A percentile compares a stretch with the other conserved stretches of the same genome.
Evolutionary conservation across 257 asterid genomes (phyloP).

Genomic region (Ocimum tenuiflorum): DNA sequence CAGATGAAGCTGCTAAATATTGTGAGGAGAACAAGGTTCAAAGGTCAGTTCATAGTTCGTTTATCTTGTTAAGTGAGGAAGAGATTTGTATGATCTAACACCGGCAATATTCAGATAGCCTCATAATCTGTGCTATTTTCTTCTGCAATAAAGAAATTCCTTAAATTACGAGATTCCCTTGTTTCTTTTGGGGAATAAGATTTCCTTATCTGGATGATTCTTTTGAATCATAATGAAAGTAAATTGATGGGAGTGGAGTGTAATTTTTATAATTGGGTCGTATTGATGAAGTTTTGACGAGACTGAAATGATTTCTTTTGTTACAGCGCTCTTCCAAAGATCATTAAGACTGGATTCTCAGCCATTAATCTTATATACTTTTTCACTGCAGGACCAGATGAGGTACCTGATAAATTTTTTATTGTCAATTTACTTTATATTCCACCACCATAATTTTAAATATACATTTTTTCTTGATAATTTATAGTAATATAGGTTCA

Average conservation of each 20-base stretch:
- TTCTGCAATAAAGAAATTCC: neutral
- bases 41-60: slow-evolving; percentile 48
- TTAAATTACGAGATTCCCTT: neutral
- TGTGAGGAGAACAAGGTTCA: slow-evolving; percentile 91
- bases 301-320: slow-evolving; percentile 27
- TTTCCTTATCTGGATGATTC: neutral
- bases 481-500: neutral
- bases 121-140: neutral
- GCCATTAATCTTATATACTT: slow-evolving; percentile 95
- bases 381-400: slow-evolving; percentile 99
- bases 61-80: neutral
- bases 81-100: neutral
- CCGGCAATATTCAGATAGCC: neutral
- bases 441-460: neutral
- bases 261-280: neutral
- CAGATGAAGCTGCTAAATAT: slow-evolving; percentile 84
- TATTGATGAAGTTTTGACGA: neutral
- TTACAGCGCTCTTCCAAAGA: slow-evolving; percentile 81
- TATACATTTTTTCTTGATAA: neutral
- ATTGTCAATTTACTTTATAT: neutral
- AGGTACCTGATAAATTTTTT: slow-evolving; percentile 43
- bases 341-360: slow-evolving; percentile 95
- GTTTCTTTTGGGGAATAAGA: too few species aligned
- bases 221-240: neutral
- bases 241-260: too few species aligned